Evolutionary conservation across 2,329 filamentous ascomycete species (phyloP).

Genomic region (Colletotrichum caudatum): DNA sequence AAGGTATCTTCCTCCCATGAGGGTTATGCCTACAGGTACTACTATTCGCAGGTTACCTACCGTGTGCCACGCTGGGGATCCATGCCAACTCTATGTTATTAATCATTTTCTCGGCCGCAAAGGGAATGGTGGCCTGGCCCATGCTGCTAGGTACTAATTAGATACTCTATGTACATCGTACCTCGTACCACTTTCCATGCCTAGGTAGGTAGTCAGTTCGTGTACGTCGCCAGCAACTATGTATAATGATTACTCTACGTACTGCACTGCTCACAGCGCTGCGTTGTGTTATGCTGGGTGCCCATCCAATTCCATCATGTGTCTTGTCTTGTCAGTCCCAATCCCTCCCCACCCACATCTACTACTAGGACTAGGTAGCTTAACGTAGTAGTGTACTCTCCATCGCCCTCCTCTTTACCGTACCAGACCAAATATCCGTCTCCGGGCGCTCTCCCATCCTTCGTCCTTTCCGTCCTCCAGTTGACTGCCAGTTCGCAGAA

Average conservation of each 20-base stretch:
- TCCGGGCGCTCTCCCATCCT: constrained; percentile 4
- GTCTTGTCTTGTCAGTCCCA: constrained; percentile 9
- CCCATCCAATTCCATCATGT: not conserved
- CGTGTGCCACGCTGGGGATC: constrained; percentile 17
- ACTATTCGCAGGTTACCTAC: not conserved
- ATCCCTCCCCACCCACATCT: constrained; percentile 3
- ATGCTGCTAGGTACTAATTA: constrained; percentile 9
- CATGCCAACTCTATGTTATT: constrained; percentile 30
- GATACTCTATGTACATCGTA: too few relatives aligned
- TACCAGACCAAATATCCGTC: constrained; percentile 1
- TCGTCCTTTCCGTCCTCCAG: not conserved
- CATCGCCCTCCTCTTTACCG: not conserved
- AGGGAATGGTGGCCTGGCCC: constrained; percentile 29
- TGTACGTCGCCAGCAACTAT: not conserved
- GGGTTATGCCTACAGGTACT: not conserved
- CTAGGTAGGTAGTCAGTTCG: too few relatives aligned
- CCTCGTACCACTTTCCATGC: too few relatives aligned
- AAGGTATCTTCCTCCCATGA: not conserved
- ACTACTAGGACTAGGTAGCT: not conserved
- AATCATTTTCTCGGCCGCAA: constrained; percentile 28
- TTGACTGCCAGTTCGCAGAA: not conserved
- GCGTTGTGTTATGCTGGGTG: not conserved
- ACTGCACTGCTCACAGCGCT: not conserved
- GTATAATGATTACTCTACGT: not conserved
- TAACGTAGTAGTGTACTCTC: not conserved